phyloP scores from a whole-genome alignment of 2,329 filamentous ascomycete genomes.

The Pseudogymnoascus sp. region DNA sequence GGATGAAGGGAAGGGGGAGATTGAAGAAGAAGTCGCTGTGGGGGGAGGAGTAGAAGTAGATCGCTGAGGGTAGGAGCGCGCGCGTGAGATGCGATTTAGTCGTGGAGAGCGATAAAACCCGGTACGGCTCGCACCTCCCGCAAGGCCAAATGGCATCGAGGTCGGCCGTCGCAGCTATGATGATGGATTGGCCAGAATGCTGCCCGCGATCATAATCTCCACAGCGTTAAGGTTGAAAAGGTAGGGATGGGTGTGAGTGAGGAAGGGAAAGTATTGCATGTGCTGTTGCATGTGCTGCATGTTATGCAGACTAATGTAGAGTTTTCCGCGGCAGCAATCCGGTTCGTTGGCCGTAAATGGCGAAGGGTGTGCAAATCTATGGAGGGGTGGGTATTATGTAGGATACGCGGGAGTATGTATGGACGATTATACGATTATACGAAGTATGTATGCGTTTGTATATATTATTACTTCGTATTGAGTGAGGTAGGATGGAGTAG shows the following conservation, averaged over 20 bases:
- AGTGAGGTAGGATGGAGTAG: background rate
- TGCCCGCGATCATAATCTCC: background rate
- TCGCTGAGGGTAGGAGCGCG: background rate
- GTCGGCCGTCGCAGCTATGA: background rate
- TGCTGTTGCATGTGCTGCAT: background rate
- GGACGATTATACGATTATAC: background rate
- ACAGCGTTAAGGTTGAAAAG: background rate
- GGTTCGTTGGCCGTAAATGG: background rate
- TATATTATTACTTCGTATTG: background rate
- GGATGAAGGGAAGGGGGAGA: background rate
- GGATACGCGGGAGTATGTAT: background rate
- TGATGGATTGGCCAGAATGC: background rate
- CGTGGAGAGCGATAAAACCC: background rate
- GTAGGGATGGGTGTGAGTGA: background rate
- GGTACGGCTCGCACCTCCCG: background rate
- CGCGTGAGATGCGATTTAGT: background rate
- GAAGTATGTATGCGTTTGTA: background rate
- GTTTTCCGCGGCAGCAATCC: background rate
- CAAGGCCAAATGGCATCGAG: background rate
- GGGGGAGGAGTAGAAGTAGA: background rate
- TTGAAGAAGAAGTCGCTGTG: background rate
- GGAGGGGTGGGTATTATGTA: background rate
- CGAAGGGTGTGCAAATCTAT: background rate
- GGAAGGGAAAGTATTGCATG: background rate
- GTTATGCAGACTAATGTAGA: background rate